These are phyloP conservation scores for Harrya chromipes DNA, from an alignment of 768 basidiomycete species.

Conservation along the genomic window DNA sequence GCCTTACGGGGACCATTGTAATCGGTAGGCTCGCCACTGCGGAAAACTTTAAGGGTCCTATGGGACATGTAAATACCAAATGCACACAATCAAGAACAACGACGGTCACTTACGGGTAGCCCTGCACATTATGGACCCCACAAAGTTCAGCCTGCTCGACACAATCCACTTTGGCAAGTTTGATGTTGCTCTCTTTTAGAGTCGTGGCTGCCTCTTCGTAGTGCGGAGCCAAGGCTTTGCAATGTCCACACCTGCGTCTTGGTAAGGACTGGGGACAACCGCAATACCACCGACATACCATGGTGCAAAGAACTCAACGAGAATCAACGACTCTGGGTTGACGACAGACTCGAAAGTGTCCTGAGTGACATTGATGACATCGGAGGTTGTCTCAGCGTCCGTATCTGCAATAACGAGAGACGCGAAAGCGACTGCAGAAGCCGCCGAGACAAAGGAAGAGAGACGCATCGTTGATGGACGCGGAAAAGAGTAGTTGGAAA, in stretches of 20 bases:
- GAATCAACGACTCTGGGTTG: constrained; percentile 63
- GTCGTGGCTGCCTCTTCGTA: constrained; percentile 92
- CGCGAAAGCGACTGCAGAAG: constrained; percentile 53
- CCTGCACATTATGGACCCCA: constrained; percentile 80
- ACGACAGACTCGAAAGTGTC: constrained; percentile 67
- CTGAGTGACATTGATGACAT: constrained; percentile 77
- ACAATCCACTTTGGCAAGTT: constrained; percentile 95
- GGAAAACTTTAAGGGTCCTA: constrained; percentile 87
- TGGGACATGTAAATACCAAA: neutral
- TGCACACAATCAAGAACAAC: neutral
- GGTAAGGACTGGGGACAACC: neutral
- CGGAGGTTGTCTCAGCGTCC: constrained; percentile 46
- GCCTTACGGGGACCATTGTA: constrained; percentile 90
- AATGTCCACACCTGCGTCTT: constrained; percentile 82
- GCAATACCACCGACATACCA: constrained; percentile 46
- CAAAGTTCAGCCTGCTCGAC: constrained; percentile 93
- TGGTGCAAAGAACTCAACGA: constrained; percentile 95
- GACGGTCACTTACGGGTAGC: constrained; percentile 76
- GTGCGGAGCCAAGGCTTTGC: constrained; percentile 91
- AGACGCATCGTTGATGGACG: constrained; percentile 58
- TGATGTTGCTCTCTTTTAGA: constrained; percentile 87
- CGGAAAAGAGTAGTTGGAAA: constrained; percentile 12
- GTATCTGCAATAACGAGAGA: constrained; percentile 50
- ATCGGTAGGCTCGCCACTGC: constrained; percentile 72
- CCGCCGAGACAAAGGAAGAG: constrained; percentile 44